Evolutionary conservation across 106 monocot genomes (phyloP).

Genomic region (Apostasia ramifera): DNA sequence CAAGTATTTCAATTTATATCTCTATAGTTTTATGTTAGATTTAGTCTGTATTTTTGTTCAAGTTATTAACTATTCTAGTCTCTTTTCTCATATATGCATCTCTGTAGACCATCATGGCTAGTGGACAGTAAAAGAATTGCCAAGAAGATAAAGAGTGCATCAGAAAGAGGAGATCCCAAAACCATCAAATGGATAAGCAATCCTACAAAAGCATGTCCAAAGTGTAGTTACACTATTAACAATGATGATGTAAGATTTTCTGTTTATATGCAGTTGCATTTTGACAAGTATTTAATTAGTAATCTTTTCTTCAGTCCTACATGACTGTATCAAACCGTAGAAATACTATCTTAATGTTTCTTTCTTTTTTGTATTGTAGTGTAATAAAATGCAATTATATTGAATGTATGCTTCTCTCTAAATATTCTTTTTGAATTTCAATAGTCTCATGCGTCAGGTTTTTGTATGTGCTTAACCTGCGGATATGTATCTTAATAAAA

Average conservation of each 20-base stretch:
- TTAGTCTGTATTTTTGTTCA: no score
- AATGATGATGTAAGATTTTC: constrained; percentile 76
- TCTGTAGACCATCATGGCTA: constrained; percentile 87
- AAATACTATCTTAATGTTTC: background rate
- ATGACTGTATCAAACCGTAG: background rate
- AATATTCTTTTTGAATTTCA: no score
- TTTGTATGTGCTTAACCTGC: no score
- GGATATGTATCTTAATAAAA: no score
- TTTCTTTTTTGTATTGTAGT: background rate
- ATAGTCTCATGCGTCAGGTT: background rate
- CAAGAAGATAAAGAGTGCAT: constrained; percentile 86
- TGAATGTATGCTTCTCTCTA: background rate
- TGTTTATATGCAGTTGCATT: background rate
- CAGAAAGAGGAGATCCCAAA: constrained; percentile 43
- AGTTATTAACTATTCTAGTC: no score
- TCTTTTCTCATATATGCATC: background rate
- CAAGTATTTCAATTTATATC: no score
- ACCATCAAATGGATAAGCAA: constrained; percentile 73
- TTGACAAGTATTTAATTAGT: background rate
- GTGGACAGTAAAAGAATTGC: constrained; percentile 89
- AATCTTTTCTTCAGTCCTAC: background rate
- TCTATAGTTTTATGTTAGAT: no score
- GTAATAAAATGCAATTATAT: background rate
- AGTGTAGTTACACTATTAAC: constrained; percentile 69
- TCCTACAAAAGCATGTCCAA: constrained; percentile 78